Conservation (phyloP, 257 asterid genomes). For the Cynanchum wilfordii region DNA sequence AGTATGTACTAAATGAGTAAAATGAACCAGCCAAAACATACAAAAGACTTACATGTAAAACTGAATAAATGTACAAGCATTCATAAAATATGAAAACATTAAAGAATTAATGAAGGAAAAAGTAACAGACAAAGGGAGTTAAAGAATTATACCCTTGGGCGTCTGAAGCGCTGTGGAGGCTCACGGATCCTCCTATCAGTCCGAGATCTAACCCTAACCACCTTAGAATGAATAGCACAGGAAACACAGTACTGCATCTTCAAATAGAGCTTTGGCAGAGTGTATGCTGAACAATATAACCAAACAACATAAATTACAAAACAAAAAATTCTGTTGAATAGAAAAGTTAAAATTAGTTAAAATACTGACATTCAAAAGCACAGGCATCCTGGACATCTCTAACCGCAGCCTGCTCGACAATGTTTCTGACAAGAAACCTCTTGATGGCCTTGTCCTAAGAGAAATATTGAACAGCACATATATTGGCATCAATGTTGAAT, state of each 20-base stretch:
- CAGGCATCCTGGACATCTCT: slow-evolving; percentile 95
- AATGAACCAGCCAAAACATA: no score
- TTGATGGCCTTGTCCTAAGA: slow-evolving; percentile 80
- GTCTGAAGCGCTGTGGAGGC: slow-evolving; percentile 90
- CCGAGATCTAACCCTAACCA: slow-evolving; percentile 85
- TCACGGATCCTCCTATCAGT: slow-evolving; percentile 83
- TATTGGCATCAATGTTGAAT: background rate
- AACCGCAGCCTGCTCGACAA: slow-evolving; percentile 91
- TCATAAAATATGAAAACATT: background rate
- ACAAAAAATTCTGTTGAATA: no score
- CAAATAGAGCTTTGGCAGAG: slow-evolving; percentile 75
- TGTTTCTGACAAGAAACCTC: slow-evolving; percentile 84
- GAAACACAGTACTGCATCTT: slow-evolving; percentile 92
- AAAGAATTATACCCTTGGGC: slow-evolving; percentile 63
- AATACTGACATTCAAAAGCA: slow-evolving; percentile 61
- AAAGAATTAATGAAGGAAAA: no score
- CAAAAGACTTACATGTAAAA: background rate
- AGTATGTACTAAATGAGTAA: no score
- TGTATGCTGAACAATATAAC: slow-evolving; percentile 30
- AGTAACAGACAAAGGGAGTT: no score
- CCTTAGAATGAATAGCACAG: slow-evolving; percentile 85
- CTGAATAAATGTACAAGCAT: background rate
- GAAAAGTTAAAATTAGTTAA: background rate
- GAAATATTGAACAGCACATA: background rate
- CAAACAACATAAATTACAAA: background rate